Evolutionary conservation across 306 rosid genomes (phyloP).

Genomic region (Glycyrrhiza uralensis): DNA sequence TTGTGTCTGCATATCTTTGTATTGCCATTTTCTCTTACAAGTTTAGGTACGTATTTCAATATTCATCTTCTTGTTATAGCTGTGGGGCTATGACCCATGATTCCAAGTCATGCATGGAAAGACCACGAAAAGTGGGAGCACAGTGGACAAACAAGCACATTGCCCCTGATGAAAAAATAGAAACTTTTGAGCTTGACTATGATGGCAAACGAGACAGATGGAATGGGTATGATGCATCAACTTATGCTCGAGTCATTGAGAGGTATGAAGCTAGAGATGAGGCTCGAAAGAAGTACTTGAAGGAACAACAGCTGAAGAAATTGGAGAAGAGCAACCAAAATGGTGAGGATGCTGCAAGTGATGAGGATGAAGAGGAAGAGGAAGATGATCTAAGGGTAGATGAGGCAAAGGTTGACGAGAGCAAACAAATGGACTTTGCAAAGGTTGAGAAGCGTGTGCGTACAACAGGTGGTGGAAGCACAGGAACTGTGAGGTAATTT

Average conservation of each 20-base stretch:
- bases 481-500: conserved; percentile 50
- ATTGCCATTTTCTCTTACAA: background rate
- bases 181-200: conserved; percentile 34
- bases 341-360: conserved; percentile 36
- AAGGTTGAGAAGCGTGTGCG: conserved; percentile 80
- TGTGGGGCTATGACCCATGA: conserved; percentile 31
- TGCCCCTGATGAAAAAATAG: conserved; percentile 30
- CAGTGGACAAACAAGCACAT: conserved; percentile 23
- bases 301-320: conserved; percentile 27
- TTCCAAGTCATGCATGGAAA: conserved; percentile 27
- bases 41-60: background rate
- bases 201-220: conserved; percentile 31
- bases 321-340: conserved; percentile 30
- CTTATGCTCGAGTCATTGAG: conserved; percentile 30
- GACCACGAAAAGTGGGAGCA: conserved; percentile 29
- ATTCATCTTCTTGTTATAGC: conserved; percentile 7
- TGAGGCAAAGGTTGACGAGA: conserved; percentile 76
- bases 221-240: conserved; percentile 30
- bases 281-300: conserved; percentile 21
- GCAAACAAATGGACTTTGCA: conserved; percentile 74
- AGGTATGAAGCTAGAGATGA: conserved; percentile 34
- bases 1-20: background rate
- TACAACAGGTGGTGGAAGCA: conserved; percentile 78
- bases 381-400: conserved; percentile 60
- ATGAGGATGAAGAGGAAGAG: conserved; percentile 49